Evolutionary conservation across 192 early-diverging fungal genomes (phyloP).

Genomic region (Backusella sp.): DNA sequence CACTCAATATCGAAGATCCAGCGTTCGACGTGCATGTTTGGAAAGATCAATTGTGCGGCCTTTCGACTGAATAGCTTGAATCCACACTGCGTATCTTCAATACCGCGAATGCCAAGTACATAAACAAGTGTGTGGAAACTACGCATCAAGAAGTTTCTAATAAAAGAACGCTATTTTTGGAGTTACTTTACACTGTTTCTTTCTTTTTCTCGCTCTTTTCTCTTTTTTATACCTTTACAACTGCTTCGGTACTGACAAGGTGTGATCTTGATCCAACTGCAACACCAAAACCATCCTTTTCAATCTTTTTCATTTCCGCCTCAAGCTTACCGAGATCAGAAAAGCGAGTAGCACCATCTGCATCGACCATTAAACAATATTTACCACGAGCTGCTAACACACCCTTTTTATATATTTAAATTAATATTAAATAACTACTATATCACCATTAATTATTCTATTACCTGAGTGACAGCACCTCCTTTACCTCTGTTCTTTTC

Average conservation of each 20-base stretch:
- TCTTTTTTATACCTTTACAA: constrained; percentile 68
- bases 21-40: constrained; percentile 91
- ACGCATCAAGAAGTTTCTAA: constrained; percentile 93
- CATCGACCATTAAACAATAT: constrained; percentile 87
- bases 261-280: constrained; percentile 93
- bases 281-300: constrained; percentile 56
- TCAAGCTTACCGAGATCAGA: constrained; percentile 76
- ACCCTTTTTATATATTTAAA: constrained; percentile 52
- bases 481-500: constrained; percentile 91
- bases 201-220: not conserved
- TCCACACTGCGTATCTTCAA: constrained; percentile 97
- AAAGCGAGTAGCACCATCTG: constrained; percentile 93
- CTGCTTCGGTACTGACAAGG: constrained; percentile 78
- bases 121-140: constrained; percentile 91
- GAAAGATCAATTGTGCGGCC: constrained; percentile 75
- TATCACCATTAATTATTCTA: not conserved
- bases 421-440: not conserved
- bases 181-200: not conserved
- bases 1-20: constrained; percentile 99
- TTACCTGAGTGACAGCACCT: constrained; percentile 86
- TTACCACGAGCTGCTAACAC: constrained; percentile 76
- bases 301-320: constrained; percentile 35
- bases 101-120: constrained; percentile 80
- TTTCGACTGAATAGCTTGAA: constrained; percentile 91
- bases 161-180: constrained; percentile 74